Evolutionary conservation across 2,329 filamentous ascomycete species (phyloP).

Genomic region (Rosellinia necatrix): DNA sequence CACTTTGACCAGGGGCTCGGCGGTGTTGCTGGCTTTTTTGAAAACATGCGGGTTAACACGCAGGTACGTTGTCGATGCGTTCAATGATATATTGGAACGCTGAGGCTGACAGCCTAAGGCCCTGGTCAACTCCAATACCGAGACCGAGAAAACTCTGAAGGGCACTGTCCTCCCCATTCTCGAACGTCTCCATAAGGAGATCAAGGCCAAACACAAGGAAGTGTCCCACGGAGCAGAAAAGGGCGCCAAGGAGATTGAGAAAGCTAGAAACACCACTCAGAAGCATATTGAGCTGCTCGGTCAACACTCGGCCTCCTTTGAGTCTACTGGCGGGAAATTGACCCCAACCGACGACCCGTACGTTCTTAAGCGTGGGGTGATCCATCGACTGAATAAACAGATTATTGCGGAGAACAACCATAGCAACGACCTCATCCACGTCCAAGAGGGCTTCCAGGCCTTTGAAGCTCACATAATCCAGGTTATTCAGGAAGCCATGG

Average conservation of each 20-base stretch:
- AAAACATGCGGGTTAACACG: conserved; percentile 91
- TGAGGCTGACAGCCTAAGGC: conserved; percentile 55
- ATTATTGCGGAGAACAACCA: conserved; percentile 96
- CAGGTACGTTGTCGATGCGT: conserved; percentile 52
- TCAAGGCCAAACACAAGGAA: conserved; percentile 96
- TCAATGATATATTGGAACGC: too few relatives aligned
- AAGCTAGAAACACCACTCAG: conserved; percentile 82
- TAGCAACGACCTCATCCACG: conserved; percentile 83
- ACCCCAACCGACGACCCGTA: conserved; percentile 83
- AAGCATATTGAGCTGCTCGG: conserved; percentile 96
- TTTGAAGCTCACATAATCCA: conserved; percentile 88
- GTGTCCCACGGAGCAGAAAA: conserved; percentile 80
- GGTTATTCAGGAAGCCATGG: conserved; percentile 80
- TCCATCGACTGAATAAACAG: conserved; percentile 87
- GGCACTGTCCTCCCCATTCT: conserved; percentile 84
- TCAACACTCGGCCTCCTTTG: conserved; percentile 79
- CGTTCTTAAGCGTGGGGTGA: conserved; percentile 77
- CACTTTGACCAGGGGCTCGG: conserved; percentile 93
- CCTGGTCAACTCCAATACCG: conserved; percentile 83
- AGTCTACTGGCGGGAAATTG: conserved; percentile 74
- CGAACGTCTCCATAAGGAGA: conserved; percentile 89
- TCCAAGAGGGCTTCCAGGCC: conserved; percentile 86
- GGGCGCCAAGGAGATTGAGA: conserved; percentile 87
- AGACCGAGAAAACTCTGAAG: conserved; percentile 91
- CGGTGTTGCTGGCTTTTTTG: conserved; percentile 86